Conservation (phyloP, 257 asterid genomes). For the Salvia rosmarinus region DNA sequence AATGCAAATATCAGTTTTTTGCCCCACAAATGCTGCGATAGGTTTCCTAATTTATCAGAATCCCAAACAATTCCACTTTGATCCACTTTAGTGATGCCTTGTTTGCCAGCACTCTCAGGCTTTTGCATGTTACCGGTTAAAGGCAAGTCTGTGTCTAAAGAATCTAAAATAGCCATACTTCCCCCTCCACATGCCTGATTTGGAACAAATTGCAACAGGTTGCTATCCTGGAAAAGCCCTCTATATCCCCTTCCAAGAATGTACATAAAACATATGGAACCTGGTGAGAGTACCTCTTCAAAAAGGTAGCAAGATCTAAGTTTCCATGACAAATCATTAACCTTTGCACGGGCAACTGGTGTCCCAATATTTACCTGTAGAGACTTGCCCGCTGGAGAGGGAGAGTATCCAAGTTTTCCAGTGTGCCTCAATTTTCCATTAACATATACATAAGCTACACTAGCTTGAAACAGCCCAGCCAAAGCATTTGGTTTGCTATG, state of each 20-base stretch:
- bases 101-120: conserved; percentile 72
- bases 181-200: conserved; percentile 99
- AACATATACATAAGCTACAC: conserved; percentile 92
- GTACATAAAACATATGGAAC: conserved; percentile 95
- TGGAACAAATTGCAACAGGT: conserved; percentile 90
- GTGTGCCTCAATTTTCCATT: conserved; percentile 93
- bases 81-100: conserved; percentile 72
- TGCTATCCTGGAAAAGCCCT: conserved; percentile 94
- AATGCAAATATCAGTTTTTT: conserved; percentile 95
- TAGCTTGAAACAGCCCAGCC: conserved; percentile 98
- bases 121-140: conserved; percentile 67
- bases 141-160: conserved; percentile 82
- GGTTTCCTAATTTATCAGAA: conserved; percentile 79
- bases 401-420: conserved; percentile 96
- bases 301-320: conserved; percentile 94
- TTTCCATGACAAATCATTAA: conserved; percentile 88
- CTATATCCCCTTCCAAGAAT: conserved; percentile 94
- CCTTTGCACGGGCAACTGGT: conserved; percentile 74
- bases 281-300: conserved; percentile 98
- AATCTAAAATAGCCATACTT: conserved; percentile 96
- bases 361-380: conserved; percentile 96
- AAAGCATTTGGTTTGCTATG: conserved; percentile 99
- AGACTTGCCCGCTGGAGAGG: conserved; percentile 88
- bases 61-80: conserved; percentile 99
- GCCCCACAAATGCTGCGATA: conserved; percentile 86